A percentile compares a stretch with the other conserved stretches of the same genome.
These are phyloP conservation scores for Linum tenue DNA, from an alignment of 345 rosid species.

Conservation along the genomic window DNA sequence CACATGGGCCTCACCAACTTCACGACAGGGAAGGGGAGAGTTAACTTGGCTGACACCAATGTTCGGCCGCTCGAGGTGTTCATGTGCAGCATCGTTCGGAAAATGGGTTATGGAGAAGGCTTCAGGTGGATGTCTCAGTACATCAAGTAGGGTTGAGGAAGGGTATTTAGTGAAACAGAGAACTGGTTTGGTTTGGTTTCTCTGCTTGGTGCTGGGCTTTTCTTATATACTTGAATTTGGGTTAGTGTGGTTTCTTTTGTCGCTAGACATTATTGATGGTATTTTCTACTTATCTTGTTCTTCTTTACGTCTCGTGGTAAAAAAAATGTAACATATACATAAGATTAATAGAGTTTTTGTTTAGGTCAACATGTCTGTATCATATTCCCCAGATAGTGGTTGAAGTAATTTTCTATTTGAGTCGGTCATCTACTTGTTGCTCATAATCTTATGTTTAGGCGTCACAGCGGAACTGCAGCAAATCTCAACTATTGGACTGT, in stretches of 20 bases:
- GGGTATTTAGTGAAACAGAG: no score
- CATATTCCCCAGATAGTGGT: neutral
- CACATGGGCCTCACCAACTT: constrained; percentile 58
- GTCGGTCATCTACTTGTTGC: no score
- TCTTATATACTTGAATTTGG: neutral
- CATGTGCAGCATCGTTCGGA: constrained; percentile 79
- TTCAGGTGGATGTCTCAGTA: constrained; percentile 70
- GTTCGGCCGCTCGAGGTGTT: constrained; percentile 69
- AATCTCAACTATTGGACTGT: no score
- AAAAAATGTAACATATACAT: neutral
- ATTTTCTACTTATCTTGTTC: neutral
- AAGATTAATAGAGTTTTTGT: neutral
- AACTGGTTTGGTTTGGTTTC: neutral
- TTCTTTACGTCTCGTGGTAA: neutral
- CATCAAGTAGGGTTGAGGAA: constrained; percentile 32
- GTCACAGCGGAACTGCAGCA: no score
- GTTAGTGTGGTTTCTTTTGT: neutral
- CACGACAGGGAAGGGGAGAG: constrained; percentile 68
- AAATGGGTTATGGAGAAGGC: constrained; percentile 81
- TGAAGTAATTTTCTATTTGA: no score
- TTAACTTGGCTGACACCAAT: constrained; percentile 32
- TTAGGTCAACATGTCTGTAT: neutral
- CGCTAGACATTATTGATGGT: neutral
- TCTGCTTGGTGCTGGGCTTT: neutral
- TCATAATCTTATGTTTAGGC: no score